A percentile compares a stretch with the other conserved stretches of the same genome.
Conservation (phyloP, 805 yeast genomes). For the Sugiyamaella boreocaroliniensis region DNA sequence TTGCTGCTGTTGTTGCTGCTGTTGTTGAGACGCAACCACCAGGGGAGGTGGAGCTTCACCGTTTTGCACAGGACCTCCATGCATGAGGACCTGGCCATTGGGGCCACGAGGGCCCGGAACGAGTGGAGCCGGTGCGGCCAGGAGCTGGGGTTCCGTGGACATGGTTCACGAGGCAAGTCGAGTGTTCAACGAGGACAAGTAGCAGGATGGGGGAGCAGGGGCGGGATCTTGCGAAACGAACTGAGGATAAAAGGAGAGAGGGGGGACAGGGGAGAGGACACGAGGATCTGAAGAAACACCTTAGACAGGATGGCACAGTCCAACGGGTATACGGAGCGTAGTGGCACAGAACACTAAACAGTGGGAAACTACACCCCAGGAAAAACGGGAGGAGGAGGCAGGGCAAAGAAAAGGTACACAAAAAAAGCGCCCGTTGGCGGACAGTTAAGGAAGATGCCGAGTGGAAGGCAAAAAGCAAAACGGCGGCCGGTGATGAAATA, state of each 20-base stretch:
- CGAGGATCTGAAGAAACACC: too few species aligned
- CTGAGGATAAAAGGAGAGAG: too few species aligned
- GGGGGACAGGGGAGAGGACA: too few species aligned
- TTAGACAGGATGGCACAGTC: too few species aligned
- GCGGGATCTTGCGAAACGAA: neutral
- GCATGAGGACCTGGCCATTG: conserved; percentile 9
- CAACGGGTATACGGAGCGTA: too few species aligned
- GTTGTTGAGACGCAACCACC: conserved; percentile 1
- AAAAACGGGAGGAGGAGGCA: neutral
- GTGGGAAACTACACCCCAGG: neutral
- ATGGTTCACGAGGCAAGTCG: neutral
- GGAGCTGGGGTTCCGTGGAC: conserved; percentile 14
- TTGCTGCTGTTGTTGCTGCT: conserved; percentile 13
- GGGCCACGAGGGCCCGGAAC: conserved; percentile 16
- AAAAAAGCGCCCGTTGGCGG: neutral
- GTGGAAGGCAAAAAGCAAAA: neutral
- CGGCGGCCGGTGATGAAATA: neutral
- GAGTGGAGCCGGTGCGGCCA: conserved; percentile 14
- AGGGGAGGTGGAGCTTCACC: conserved; percentile 1
- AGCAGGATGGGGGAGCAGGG: neutral
- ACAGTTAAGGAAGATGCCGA: neutral
- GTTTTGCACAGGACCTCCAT: conserved; percentile 1
- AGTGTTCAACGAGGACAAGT: neutral
- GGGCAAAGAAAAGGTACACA: neutral
- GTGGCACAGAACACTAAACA: too few species aligned